Percentiles rank a stretch among this genome's conserved stretches.
Evolutionary conservation across 345 rosid genomes (phyloP).

Genomic region (Pugionium cornutum): DNA sequence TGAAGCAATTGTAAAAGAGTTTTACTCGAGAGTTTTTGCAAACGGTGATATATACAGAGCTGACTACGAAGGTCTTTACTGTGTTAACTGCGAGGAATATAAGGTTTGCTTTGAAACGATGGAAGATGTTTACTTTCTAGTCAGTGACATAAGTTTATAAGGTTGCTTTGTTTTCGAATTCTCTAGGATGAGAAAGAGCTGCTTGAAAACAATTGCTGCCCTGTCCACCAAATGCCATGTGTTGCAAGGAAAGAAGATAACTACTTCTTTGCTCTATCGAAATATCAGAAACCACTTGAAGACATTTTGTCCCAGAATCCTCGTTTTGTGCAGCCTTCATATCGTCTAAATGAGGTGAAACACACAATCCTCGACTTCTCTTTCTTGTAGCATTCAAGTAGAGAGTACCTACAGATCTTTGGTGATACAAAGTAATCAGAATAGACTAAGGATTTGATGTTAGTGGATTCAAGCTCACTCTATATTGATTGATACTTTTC

Average conservation of each 20-base stretch:
- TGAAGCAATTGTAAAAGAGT: slow-evolving; percentile 83
- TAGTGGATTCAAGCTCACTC: slow-evolving; percentile 15
- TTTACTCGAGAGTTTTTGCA: slow-evolving; percentile 45
- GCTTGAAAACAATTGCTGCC: slow-evolving; percentile 72
- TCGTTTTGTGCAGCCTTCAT: slow-evolving; percentile 86
- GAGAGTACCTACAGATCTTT: slow-evolving; percentile 23
- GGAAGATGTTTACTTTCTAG: neutral
- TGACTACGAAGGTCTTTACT: slow-evolving; percentile 91
- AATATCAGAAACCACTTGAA: slow-evolving; percentile 60
- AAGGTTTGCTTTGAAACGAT: slow-evolving; percentile 51
- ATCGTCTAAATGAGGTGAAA: slow-evolving; percentile 80
- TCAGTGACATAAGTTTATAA: slow-evolving; percentile 22
- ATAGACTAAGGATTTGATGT: neutral
- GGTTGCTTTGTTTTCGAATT: slow-evolving; percentile 11
- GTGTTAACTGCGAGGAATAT: slow-evolving; percentile 95
- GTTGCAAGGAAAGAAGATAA: slow-evolving; percentile 81
- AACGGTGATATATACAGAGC: slow-evolving; percentile 89
- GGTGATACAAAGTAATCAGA: neutral
- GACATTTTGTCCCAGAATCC: slow-evolving; percentile 59
- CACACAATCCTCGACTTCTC: slow-evolving; percentile 12
- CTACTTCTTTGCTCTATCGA: slow-evolving; percentile 88
- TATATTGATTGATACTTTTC: slow-evolving; percentile 10
- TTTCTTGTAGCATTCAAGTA: slow-evolving; percentile 18
- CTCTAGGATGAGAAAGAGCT: slow-evolving; percentile 92
- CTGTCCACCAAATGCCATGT: slow-evolving; percentile 84